Evolutionary conservation across 164 flowering plant genomes (phyloP).

Genomic region (Stephania yunnanensis): DNA sequence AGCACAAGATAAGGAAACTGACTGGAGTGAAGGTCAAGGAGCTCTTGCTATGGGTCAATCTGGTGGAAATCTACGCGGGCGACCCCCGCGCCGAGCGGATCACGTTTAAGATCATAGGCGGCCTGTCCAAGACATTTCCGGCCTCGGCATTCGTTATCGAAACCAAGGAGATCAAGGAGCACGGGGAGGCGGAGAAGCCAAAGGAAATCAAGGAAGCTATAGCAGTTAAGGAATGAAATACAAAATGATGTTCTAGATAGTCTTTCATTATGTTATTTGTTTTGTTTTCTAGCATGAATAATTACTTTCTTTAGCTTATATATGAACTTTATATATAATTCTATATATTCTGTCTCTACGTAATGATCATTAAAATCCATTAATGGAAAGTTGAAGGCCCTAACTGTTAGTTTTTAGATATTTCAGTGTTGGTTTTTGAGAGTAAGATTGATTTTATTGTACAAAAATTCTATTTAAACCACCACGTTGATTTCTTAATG

Average conservation of each 20-base stretch:
- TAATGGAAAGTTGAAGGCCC: too few species aligned
- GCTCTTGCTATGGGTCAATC: conserved; percentile 57
- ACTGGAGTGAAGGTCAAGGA: conserved; percentile 81
- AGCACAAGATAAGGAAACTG: conserved; percentile 56
- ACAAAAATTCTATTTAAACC: too few species aligned
- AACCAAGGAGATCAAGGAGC: conserved; percentile 15
- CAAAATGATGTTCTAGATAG: background rate
- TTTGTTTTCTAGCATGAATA: background rate
- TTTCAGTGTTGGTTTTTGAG: too few species aligned
- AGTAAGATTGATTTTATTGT: too few species aligned
- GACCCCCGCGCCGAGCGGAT: conserved; percentile 49
- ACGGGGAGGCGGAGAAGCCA: conserved; percentile 9
- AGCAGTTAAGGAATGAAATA: background rate
- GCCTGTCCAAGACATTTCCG: conserved; percentile 53
- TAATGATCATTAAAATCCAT: too few species aligned
- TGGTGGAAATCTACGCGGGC: conserved; percentile 44
- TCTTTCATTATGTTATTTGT: too few species aligned
- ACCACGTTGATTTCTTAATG: too few species aligned
- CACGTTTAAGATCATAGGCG: conserved; percentile 51
- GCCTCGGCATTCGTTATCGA: conserved; percentile 44
- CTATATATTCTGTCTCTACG: too few species aligned
- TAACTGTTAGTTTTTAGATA: too few species aligned
- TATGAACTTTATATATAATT: background rate
- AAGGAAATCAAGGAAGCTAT: conserved; percentile 13
- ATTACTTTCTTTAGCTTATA: background rate